Base-by-base conservation (phyloP, 495 filamentous ascomycete genomes). In the Aspergillus incahuasiensis region DNA sequence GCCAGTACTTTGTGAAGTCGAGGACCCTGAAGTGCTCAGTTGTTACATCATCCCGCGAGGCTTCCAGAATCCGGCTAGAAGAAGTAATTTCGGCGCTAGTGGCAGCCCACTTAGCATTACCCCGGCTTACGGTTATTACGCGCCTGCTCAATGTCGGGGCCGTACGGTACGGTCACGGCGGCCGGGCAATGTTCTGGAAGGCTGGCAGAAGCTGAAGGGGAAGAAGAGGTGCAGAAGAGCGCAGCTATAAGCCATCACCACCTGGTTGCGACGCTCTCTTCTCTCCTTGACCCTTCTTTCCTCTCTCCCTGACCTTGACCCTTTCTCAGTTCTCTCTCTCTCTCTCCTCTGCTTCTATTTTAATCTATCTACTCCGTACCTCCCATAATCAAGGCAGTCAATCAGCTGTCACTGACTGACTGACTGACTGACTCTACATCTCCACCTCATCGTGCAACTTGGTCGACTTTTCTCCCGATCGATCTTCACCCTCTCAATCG, bases 141-240 rank as follows among this genome's bases (percentile, higher is more conserved):
- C 32, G 6, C 6, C 25, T 5, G 32, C 32, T 12, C 5, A 3
- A 2, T 35, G 32, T 12, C 6, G 8, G 8, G 9, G 6, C 32
- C 8, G 32, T 35, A 35, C 6, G 6, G 3, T 35, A 35, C 38
- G 4, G 38, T 40, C 38, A 40, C 38, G 38, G 38, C 3, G 15
- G 13, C 3, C 34, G 13, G 7, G 34, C 34, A 54, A 59, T 50
- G 54, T 63, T 63, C 61, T 63, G 61, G 61, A 63, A 63, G 61
- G 51, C 60, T 62, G 55, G 51, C 42, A 62, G 60, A 62, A 50
- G 34, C 48, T 22, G 21, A 39, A 43, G 45, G 48, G 21, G 20
- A 5, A 43, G 45, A 55, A 35, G 20, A 5, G 12, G 6, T 7
- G 32, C 52, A 24, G 52, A 24, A 55, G 35, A 38, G 4, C 9